Conservation (phyloP, 495 filamentous ascomycete genomes). For the Penicillium desertorum region DNA sequence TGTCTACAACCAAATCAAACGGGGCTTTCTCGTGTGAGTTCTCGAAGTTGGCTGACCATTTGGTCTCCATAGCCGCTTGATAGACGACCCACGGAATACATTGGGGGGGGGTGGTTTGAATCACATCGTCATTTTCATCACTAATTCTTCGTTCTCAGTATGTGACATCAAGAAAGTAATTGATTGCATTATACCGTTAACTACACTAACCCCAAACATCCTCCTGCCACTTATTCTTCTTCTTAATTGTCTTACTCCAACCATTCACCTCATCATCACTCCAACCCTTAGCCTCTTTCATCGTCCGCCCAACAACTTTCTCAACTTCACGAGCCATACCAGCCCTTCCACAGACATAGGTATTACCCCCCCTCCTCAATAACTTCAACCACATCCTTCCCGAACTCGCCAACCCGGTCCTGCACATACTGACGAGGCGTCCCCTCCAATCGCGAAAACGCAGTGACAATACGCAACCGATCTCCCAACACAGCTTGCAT, state of each 20-base stretch:
- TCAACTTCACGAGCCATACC: conserved; percentile 53
- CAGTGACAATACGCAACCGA: conserved; percentile 33
- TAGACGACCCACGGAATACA: no score
- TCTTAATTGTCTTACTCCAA: conserved; percentile 47
- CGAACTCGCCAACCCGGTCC: conserved; percentile 38
- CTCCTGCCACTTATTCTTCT: conserved; percentile 50
- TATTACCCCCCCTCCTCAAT: conserved; percentile 41
- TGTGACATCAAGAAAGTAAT: no score
- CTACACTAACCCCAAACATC: conserved; percentile 25
- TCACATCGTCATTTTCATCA: no score
- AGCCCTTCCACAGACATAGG: conserved; percentile 54
- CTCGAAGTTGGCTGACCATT: no score
- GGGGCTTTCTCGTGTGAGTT: no score
- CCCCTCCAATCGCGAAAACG: conserved; percentile 33
- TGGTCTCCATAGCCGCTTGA: no score
- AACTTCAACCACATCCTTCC: conserved; percentile 34
- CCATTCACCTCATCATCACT: conserved; percentile 36
- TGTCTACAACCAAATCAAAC: no score
- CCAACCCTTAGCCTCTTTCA: conserved; percentile 35
- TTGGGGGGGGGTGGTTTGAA: no score
- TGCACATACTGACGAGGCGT: conserved; percentile 39
- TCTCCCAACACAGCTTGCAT: conserved; percentile 27
- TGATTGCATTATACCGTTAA: not conserved
- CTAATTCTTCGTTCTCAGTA: no score
- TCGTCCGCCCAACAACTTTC: conserved; percentile 32